Percentiles rank a stretch among this genome's conserved stretches.
Conservation (phyloP, 2,329 filamentous ascomycete species). For the Venturia pyrina region DNA sequence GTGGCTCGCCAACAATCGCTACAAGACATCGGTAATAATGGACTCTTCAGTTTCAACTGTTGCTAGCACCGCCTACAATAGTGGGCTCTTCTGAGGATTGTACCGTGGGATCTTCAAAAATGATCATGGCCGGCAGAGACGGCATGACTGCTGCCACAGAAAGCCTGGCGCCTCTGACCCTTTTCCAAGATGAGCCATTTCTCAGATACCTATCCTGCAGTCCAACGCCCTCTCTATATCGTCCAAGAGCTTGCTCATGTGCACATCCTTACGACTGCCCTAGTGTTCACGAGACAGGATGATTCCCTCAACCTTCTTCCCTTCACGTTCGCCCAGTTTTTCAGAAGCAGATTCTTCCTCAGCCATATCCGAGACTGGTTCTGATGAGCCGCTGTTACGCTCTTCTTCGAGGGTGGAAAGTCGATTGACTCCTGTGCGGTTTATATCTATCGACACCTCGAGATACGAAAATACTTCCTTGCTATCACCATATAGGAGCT, state of each 20-base stretch:
- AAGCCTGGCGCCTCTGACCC: background rate
- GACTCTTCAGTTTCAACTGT: background rate
- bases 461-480: background rate
- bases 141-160: background rate
- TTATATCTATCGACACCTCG: background rate
- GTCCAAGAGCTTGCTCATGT: conserved; percentile 3
- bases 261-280: conserved; percentile 3
- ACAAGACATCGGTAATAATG: background rate
- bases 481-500: background rate
- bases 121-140: background rate
- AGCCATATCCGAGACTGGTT: background rate
- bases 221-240: background rate
- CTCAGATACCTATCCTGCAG: background rate
- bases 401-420: background rate
- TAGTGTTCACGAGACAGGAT: background rate
- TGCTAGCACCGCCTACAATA: background rate
- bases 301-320: background rate
- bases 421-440: background rate
- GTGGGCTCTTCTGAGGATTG: background rate
- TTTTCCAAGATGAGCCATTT: background rate
- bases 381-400: conserved; percentile 1
- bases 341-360: conserved; percentile 2
- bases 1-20: background rate
- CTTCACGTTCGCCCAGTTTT: background rate
- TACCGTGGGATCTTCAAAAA: background rate